Base-by-base conservation (phyloP, 192 early-diverging fungal species). In the Backusella liffmaniae region DNA sequence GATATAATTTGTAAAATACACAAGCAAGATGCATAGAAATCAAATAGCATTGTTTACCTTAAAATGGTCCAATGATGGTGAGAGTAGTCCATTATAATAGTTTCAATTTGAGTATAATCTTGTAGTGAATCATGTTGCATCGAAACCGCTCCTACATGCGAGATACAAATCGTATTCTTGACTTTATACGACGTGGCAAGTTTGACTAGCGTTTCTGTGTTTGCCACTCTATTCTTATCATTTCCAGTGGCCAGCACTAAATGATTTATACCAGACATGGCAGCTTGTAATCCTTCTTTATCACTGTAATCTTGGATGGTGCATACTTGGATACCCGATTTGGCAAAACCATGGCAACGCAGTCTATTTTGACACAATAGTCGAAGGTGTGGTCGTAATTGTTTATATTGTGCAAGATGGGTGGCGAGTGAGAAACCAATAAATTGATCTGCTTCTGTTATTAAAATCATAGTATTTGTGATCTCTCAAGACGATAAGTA, bases 381-480 rank as follows among this genome's bases (percentile, higher is more conserved):
- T 16, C 80, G 72, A 35, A 77, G 15, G 4, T 71, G 23, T 9
- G 73, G 56, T 15, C 76, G 73, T 12, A 77, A 21, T 3, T 59
- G 21, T 73, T 72, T 21, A 26, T 77, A 44, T 16, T 71, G 65
- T 16, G 72, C 65, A 4, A 81, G 44, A 53, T 81, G 76, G 18
- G 76, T 75, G 5, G 73, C 67, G 34, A 81, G 21, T 10, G 73
- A 49, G 41, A 74, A 68, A 1, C 80, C 80, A 15, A 81, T 30
- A 44, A 59, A 77, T 73, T 81, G 75, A 35, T 81, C 80, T 42
- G 73, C 80, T n/a, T 56, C 36, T 16, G 80, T 77, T 32, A 81
- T 81, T 5, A 81, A 67, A 65, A 81, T 59, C 80, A 79, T 79
- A 1, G 18, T 9, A 18, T 6, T 6, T 67, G 9, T 69, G 23